Evolutionary conservation across 176 grass and related monocot genomes (phyloP).

Genomic region (Areca catechu): DNA sequence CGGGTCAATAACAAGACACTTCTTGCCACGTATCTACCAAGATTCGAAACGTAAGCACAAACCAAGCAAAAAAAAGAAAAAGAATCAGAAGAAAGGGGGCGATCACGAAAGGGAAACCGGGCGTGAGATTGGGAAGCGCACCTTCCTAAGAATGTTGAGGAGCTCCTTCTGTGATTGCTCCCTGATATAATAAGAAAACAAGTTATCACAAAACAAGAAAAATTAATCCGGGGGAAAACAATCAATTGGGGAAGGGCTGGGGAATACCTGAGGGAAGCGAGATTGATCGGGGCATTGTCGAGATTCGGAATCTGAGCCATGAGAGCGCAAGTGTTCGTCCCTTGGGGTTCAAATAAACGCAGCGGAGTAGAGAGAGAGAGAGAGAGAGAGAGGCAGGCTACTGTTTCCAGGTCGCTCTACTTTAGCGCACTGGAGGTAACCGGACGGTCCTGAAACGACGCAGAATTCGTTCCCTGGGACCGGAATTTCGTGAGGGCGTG

Average conservation of each 20-base stretch:
- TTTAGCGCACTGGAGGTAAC: too few relatives aligned
- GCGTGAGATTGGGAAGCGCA: constrained; percentile 19
- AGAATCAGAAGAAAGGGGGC: not conserved
- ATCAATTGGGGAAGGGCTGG: not conserved
- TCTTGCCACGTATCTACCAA: constrained; percentile 54
- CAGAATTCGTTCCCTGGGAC: too few relatives aligned
- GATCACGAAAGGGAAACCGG: too few relatives aligned
- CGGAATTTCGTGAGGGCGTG: too few relatives aligned
- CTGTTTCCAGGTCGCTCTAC: too few relatives aligned
- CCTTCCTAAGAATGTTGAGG: constrained; percentile 59
- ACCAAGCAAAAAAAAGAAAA: not conserved
- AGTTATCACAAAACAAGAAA: constrained; percentile 1
- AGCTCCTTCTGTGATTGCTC: constrained; percentile 90
- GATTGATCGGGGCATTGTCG: constrained; percentile 69
- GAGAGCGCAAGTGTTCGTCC: not conserved
- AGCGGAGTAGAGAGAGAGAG: too few relatives aligned
- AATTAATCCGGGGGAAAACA: not conserved
- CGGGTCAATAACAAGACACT: constrained; percentile 69
- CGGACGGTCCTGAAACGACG: too few relatives aligned
- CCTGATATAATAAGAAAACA: constrained; percentile 24
- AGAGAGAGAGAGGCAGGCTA: too few relatives aligned
- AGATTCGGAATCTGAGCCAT: constrained; percentile 96
- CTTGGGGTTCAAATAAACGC: constrained; percentile 2
- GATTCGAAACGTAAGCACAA: constrained; percentile 7
- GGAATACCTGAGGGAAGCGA: constrained; percentile 47